Evolutionary conservation across 805 yeast species (phyloP).

Genomic region (Wickerhamomyces bovis): DNA sequence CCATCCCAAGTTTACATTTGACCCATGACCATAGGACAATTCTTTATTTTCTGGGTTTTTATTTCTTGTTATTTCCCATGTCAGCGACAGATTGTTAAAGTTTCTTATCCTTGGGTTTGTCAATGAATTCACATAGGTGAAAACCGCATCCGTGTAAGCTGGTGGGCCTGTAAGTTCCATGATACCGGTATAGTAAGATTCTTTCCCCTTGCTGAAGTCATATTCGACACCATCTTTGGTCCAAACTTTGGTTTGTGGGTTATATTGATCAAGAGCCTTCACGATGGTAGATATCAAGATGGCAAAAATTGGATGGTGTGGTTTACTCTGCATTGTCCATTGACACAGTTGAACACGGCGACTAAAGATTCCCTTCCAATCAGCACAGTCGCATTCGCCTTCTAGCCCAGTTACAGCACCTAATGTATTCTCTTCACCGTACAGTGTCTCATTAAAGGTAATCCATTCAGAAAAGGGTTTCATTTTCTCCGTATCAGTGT

Average conservation of each 20-base stretch:
- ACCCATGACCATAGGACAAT: conserved; percentile 9
- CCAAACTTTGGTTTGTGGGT: conserved; percentile 22
- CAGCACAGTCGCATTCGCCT: conserved; percentile 43
- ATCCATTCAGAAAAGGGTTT: conserved; percentile 57
- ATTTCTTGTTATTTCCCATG: conserved; percentile 1
- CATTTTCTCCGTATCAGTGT: conserved; percentile 45
- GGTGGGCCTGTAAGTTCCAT: conserved; percentile 51
- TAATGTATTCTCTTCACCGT: conserved; percentile 27
- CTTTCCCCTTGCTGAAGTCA: conserved; percentile 43
- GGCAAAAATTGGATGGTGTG: conserved; percentile 55
- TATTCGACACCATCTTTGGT: conserved; percentile 24
- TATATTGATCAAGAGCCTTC: conserved; percentile 38
- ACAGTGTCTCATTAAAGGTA: conserved; percentile 25
- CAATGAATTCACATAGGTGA: conserved; percentile 11
- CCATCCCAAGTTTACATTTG: conserved; percentile 14
- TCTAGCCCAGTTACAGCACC: conserved; percentile 54
- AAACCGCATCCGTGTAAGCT: conserved; percentile 38
- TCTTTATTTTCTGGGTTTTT: conserved; percentile 8
- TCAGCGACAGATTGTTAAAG: conserved; percentile 10
- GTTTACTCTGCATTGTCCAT: conserved; percentile 55
- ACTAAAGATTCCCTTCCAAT: conserved; percentile 47
- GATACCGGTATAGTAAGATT: conserved; percentile 54
- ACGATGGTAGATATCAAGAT: conserved; percentile 49
- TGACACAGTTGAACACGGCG: conserved; percentile 58
- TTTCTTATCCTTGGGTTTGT: conserved; percentile 1